Evolutionary conservation across 441 rosid species (phyloP), one percentile per base, ranked within the genome.

Genomic region (Melastoma candidum): DNA sequence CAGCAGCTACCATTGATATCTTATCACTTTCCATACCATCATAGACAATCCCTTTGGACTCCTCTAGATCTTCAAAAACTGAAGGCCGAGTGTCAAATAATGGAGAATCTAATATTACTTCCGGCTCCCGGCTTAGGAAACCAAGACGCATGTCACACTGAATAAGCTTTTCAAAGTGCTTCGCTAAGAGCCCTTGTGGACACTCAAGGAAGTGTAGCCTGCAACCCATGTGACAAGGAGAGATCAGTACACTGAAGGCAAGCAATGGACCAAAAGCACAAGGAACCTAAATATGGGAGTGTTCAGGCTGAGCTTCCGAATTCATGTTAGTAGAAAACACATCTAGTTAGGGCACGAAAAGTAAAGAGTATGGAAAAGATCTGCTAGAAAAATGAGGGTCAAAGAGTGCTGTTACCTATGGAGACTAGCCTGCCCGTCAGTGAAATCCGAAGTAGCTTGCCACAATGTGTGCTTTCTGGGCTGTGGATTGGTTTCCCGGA

Each of bases 391-490:
- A 29, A 29, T 6, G 3, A 3, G 36, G 36, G 36, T 29, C 36
- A 29, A 29, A 29, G 36, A 29, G 36, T 29, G 5, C 36, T 3
- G 36, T 29, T 54, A 83, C 90, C 90, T 74, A 68, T 54, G 61
- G 3, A 1, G 36, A 0, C 49, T 49, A 59, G 85, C 90, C 58
- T 71, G 73, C 3, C 79, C 79, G 17, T 51, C 66, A 0, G 85
- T 83, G 55, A 83, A 83, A 54, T 83, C 85, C 12, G 57, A 13
- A 17, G 74, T 53, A 6, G 48, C 10, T 57, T 10, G 57, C 90
- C 90, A 80, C 14, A 67, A 58, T 1, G 82, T 75, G 24, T 83
- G 90, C 57, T 76, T 80, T 56, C 80, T 73, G 46, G 90, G 85
- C 47, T 74, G 72, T 5, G 82, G 86, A 60, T 77, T 72, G 26